These are phyloP conservation scores for Colletotrichum theobromicola DNA, from an alignment of 2,329 filamentous ascomycete genomes.

Conservation along the genomic window DNA sequence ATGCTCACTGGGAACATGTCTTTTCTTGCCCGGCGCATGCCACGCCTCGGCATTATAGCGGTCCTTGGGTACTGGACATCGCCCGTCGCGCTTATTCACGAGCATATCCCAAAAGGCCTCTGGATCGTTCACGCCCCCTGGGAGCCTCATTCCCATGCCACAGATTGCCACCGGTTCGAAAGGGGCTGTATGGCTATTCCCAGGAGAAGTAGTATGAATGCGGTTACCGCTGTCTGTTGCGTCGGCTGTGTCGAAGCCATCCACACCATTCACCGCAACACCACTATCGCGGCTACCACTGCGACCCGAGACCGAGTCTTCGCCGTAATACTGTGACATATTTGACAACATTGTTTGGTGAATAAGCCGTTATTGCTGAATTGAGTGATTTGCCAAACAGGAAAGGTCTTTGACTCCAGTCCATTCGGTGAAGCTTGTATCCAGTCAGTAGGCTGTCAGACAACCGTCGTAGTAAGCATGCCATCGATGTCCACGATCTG, in stretches of 20 bases:
- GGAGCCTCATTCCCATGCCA: background rate
- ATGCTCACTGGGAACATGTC: background rate
- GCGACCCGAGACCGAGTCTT: background rate
- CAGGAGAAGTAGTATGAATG: background rate
- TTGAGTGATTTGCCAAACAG: background rate
- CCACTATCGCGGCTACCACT: background rate
- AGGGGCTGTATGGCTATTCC: background rate
- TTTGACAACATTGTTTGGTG: background rate
- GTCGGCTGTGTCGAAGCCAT: background rate
- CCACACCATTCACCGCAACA: background rate
- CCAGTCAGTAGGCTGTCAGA: too few species aligned
- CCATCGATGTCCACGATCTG: accelerated
- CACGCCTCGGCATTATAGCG: background rate
- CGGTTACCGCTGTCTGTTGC: background rate
- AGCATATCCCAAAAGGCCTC: constrained; percentile 6
- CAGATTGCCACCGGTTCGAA: background rate
- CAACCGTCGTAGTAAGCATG: accelerated
- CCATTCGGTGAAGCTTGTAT: background rate
- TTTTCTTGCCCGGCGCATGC: background rate
- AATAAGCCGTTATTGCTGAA: background rate
- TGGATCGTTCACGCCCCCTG: background rate
- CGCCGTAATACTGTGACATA: background rate
- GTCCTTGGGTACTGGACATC: background rate
- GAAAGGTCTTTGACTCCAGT: background rate
- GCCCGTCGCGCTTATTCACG: background rate